phyloP scores from a whole-genome alignment of 2,329 filamentous ascomycete genomes.

The Sclerotinia borealis region DNA sequence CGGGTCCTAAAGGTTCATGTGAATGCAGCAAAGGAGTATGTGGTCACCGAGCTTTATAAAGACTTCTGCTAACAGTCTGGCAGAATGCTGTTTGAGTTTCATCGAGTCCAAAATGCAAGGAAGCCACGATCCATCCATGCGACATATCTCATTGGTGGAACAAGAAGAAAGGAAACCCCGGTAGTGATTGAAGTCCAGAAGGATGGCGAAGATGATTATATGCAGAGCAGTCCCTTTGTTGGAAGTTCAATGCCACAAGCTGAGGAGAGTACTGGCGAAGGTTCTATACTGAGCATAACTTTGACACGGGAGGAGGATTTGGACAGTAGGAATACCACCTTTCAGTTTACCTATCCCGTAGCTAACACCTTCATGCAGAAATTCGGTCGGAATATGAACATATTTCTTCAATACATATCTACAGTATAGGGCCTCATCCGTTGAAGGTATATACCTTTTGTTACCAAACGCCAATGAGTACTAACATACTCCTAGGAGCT shows the following conservation, averaged over 20 bases:
- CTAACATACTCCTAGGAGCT: slow-evolving; percentile 43
- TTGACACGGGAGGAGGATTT: slow-evolving; percentile 69
- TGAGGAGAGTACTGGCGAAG: slow-evolving; percentile 44
- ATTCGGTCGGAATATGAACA: slow-evolving; percentile 61
- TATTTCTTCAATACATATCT: slow-evolving; percentile 78
- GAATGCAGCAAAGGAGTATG: slow-evolving; percentile 81
- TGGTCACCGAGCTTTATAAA: not conserved
- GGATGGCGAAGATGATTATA: slow-evolving; percentile 60
- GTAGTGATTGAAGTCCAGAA: slow-evolving; percentile 36
- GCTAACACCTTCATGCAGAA: slow-evolving; percentile 41
- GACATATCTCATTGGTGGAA: slow-evolving; percentile 82
- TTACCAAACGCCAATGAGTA: not conserved
- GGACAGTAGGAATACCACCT: slow-evolving; percentile 45
- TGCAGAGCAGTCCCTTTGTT: slow-evolving; percentile 62
- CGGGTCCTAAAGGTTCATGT: slow-evolving; percentile 77
- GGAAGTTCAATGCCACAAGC: slow-evolving; percentile 56
- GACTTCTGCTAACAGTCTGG: slow-evolving; percentile 12
- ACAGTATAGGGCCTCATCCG: slow-evolving; percentile 70
- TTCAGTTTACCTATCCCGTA: not conserved
- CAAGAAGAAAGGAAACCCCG: slow-evolving; percentile 40
- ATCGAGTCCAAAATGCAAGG: slow-evolving; percentile 69
- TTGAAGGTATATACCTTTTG: slow-evolving; percentile 46
- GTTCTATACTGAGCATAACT: slow-evolving; percentile 53
- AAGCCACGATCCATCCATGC: slow-evolving; percentile 73
- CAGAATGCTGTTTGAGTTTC: slow-evolving; percentile 84